Evolutionary conservation across 2,329 filamentous ascomycete genomes (phyloP), one percentile per base, ranked within the genome.

Genomic region (Alternaria ventricosa): DNA sequence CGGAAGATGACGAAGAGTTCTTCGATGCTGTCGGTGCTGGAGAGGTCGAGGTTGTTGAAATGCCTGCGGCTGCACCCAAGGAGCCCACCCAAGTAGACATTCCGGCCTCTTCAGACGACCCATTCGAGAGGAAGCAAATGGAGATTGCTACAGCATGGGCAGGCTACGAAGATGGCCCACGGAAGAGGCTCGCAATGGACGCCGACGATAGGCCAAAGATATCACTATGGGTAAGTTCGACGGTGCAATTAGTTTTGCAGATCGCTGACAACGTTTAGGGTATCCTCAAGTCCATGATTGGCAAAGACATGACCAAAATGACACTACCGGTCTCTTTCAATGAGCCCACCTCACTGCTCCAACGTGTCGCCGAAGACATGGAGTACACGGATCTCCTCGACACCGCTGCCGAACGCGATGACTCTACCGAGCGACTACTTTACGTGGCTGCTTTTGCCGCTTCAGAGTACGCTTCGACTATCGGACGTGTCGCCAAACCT

Each of bases 301-400:
- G 96, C 67, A 98, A 99, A 80, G 96, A 99, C 77, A 98, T 99
- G 96, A 98, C 96, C 41, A 98, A 96, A 84, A 99, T 99, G 95
- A 98, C 96, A 0, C 84, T 99, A 20, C 96, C 96, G 0, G 96
- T 99, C 3, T 97, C 96, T 0, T 98, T 99, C 84, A 99, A 99
- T 81, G 96, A 99, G 80, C 96, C 96, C 0, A 99, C 96, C 0
- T 98, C 96, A 6, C 84, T 99, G 12, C 87, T 99, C 9, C 96
- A 98, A 80, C 92, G 96, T 77, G 95, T 96, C 46, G 93, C 93
- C 6, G 96, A 99, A 82, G 96, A 99, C 76, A 95, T 99, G 92
- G 96, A 99, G 81, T 99, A 99, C 76, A 92, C 92, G 0, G 93
- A 98, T 72, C 88, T 99, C 7, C 86, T 99, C 30, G 94, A 99